Conservation (phyloP, 345 rosid species). For the Rhodamnia argentea region DNA sequence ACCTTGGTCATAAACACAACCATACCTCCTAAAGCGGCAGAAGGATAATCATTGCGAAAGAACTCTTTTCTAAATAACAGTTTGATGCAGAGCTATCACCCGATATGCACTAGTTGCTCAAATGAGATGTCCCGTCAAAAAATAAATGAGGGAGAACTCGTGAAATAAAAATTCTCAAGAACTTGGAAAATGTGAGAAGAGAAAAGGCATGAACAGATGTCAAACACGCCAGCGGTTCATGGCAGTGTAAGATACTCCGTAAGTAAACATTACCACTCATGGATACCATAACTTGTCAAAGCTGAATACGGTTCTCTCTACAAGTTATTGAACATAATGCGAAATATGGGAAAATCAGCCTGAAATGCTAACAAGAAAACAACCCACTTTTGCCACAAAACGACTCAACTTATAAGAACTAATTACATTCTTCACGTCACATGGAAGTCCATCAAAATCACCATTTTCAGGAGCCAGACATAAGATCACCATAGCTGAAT, state of each 20-base stretch:
- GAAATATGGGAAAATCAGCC: background rate
- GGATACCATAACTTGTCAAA: background rate
- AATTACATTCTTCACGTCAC: constrained; percentile 37
- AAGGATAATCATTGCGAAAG: background rate
- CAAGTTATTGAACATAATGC: background rate
- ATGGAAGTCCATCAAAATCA: constrained; percentile 19
- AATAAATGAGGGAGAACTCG: background rate
- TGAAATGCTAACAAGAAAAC: constrained; percentile 3
- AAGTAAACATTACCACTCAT: background rate
- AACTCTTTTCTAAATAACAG: background rate
- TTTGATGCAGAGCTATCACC: background rate
- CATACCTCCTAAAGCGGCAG: background rate
- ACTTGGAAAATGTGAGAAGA: background rate
- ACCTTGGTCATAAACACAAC: background rate
- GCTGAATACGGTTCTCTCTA: background rate
- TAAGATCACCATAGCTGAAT: constrained; percentile 46
- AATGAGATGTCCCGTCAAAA: background rate
- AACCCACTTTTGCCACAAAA: constrained; percentile 64
- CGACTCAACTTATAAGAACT: constrained; percentile 66
- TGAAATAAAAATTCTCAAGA: background rate
- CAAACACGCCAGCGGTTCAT: background rate
- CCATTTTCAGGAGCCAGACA: constrained; percentile 44
- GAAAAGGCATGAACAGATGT: background rate
- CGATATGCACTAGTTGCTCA: background rate
- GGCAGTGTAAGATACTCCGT: background rate